phyloP scores from a whole-genome alignment of 495 filamentous ascomycete genomes.

The Annulohypoxylon maeteangense region DNA sequence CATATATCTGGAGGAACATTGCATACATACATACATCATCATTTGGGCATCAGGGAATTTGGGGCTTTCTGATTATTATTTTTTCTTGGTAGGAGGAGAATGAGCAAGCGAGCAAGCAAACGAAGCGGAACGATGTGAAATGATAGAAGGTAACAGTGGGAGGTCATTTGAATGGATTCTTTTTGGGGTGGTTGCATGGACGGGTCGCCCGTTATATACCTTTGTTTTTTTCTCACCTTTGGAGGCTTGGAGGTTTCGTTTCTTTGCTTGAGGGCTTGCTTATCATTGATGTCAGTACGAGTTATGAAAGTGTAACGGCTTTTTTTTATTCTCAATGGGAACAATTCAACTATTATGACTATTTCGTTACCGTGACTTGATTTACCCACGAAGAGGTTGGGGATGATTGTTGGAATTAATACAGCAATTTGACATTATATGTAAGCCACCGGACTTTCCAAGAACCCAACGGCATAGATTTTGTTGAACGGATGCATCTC shows the following conservation, averaged over 20 bases:
- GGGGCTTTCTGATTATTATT: not conserved
- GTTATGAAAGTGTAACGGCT: not conserved
- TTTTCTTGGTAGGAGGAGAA: slow-evolving; percentile 9
- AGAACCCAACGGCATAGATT: no score
- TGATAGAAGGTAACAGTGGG: not conserved
- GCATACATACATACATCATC: slow-evolving; percentile 20
- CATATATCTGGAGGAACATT: not conserved
- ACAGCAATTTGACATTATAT: no score
- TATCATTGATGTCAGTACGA: not conserved
- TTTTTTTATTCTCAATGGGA: not conserved
- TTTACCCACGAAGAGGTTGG: not conserved
- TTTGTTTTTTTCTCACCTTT: slow-evolving; percentile 1
- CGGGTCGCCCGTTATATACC: slow-evolving; percentile 11
- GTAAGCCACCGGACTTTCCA: no score
- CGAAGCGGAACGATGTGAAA: not conserved
- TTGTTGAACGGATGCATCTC: no score
- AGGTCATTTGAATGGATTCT: slow-evolving; percentile 12
- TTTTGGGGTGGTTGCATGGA: slow-evolving; percentile 18
- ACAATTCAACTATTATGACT: not conserved
- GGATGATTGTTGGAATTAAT: no score
- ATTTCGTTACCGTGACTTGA: not conserved
- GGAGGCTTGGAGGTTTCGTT: not conserved
- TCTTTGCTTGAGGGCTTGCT: not conserved
- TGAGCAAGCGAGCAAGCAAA: slow-evolving; percentile 15
- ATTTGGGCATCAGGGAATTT: slow-evolving; percentile 16